Evolutionary conservation across 1,139 yeast species (phyloP), one percentile per base, ranked within the genome.

Genomic region (Blastobotrys aristatus): DNA sequence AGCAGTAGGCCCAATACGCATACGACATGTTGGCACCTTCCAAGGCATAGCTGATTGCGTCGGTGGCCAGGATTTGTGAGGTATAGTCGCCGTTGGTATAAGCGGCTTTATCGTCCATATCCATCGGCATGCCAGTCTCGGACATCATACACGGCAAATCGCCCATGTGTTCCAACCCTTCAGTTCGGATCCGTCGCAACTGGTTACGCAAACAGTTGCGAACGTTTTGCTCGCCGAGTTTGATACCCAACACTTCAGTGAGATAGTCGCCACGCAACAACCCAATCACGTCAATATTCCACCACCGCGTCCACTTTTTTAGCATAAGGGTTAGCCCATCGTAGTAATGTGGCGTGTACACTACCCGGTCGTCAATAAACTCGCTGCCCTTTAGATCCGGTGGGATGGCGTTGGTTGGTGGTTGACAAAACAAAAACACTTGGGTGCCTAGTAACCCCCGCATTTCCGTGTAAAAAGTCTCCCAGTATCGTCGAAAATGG

Each of bases 71-170:
- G 2, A 83, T 82, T 59, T 88, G 96, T 0, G 87, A 75, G 10
- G 73, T 67, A 60, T 79, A 87, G 52, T 78, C 76, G 0, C 86
- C 85, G 50, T 71, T 73, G 3, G 65, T 62, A 59, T 77, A 86
- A 0, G 95, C 82, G 37, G 67, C 70, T 56, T 83, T 84, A 48
- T 77, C 73, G 61, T 87, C 89, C 95, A 88, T 84, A 63, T 88
- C 95, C 65, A 84, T 85, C 2, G 96, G 96, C 86, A 87, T 85
- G 1, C 96, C 96, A 1, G 92, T 87, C 64, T 88, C 96, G 0
- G 94, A 79, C 77, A 88, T 82, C 42, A 87, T 68, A 4, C 84
- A 75, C 0, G 96, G 95, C 10, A 85, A 69, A 1, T 59, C 45
- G 0, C 96, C 96, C 50, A 87, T 65, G 40, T 73, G 63, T 2